Evolutionary conservation across 2,329 filamentous ascomycete genomes (phyloP).

Genomic region (Coniochaeta sp.): DNA sequence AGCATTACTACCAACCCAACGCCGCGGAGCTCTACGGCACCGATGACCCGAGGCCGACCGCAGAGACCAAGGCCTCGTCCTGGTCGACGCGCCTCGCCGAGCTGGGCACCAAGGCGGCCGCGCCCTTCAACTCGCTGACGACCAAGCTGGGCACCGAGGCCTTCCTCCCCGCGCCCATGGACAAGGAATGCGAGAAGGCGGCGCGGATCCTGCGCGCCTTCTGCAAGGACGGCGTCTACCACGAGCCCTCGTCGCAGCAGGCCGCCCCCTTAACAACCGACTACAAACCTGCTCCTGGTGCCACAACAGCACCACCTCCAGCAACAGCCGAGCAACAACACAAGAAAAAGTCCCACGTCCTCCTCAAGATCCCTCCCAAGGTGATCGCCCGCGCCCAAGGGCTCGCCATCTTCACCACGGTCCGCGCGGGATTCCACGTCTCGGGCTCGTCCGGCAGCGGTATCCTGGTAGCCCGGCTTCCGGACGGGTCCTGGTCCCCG

Average conservation of each 20-base stretch:
- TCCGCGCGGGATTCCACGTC: constrained; percentile 58
- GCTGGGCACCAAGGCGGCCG: constrained; percentile 44
- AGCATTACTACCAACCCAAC: constrained; percentile 12
- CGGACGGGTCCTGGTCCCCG: constrained; percentile 67
- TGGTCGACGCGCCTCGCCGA: constrained; percentile 20
- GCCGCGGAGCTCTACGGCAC: constrained; percentile 10
- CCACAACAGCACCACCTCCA: constrained; percentile 14
- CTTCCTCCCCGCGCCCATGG: constrained; percentile 78
- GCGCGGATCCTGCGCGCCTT: constrained; percentile 78
- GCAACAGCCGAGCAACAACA: too few species aligned
- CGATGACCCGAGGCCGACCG: constrained; percentile 14
- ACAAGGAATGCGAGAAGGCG: constrained; percentile 88
- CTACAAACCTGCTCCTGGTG: constrained; percentile 7
- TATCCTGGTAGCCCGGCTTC: constrained; percentile 53
- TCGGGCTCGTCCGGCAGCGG: constrained; percentile 62
- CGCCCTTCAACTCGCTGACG: constrained; percentile 71
- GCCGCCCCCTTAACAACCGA: not conserved
- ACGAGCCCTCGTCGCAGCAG: constrained; percentile 16
- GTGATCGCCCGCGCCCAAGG: constrained; percentile 61
- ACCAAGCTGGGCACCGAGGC: constrained; percentile 79
- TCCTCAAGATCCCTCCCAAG: constrained; percentile 47
- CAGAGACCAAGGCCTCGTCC: constrained; percentile 9
- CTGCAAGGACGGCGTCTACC: constrained; percentile 59
- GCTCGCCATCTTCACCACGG: constrained; percentile 65
- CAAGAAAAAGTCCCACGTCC: constrained; percentile 35